Evolutionary conservation across 345 rosid species (phyloP), one percentile per base, ranked within the genome.

Genomic region (Cardiospermum halicacabum): DNA sequence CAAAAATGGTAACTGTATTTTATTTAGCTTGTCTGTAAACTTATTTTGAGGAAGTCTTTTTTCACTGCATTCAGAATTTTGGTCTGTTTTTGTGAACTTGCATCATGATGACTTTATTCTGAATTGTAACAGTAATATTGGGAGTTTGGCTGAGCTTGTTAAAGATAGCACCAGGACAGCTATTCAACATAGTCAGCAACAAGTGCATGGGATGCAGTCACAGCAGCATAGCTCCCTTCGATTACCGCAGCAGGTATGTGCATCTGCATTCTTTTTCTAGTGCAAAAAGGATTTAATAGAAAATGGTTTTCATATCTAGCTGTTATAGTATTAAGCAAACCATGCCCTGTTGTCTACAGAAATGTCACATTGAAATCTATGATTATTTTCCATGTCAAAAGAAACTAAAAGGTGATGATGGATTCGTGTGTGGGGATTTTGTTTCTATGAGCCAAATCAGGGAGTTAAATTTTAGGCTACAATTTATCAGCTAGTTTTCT

Each of bases 241-340:
- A 49, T 64, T 86, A 56, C 71, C 90, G n/a, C 94, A 83, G 64
- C 97, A 88, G 72, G 97, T 93, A 78, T 64, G 82, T 72, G 36
- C 30, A 37, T 62, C 58, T 60, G n/a, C n/a, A n/a, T n/a, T 57
- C 57, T 37, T 24, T 45, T 31, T 30, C 53, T 57, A 34, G 43
- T 12, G 25, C 47, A 19, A 32, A 18, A 19, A 18, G 40, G 21
- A n/a, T 31, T 56, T 30, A 4, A 25, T 24, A 31, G 30, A 50
- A 34, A 15, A 21, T 28, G 28, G 24, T 2, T 32, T 5, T n/a
- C n/a, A n/a, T n/a, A n/a, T n/a, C n/a, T n/a, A n/a, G 31, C 30
- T 32, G 42, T 32, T 48, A 7, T 18, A 21, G n/a, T n/a, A n/a
- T n/a, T n/a, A n/a, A 31, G 28, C 66, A 48, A 62, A 24, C 36